These are phyloP conservation scores for Skeletonema menzelii DNA, from an alignment of 108 stramenopile species.

Conservation along the genomic window DNA sequence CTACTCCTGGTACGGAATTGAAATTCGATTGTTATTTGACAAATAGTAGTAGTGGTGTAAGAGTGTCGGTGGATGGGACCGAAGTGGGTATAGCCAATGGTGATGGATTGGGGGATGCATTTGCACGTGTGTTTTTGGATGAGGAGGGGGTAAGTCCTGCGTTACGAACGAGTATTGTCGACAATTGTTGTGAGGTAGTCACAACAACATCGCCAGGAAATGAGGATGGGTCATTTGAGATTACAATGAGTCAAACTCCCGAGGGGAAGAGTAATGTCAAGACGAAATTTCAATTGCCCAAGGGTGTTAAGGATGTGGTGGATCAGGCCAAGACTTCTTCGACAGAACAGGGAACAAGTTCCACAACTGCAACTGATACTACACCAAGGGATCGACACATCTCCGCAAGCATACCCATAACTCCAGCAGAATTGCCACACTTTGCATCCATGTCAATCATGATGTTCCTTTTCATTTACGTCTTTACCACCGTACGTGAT, in stretches of 20 bases:
- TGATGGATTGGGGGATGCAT: conserved; percentile 55
- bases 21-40: conserved; percentile 73
- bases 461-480: conserved; percentile 85
- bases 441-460: conserved; percentile 63
- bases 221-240: neutral
- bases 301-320: neutral
- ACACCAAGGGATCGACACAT: conserved; percentile 4
- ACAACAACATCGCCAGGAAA: neutral
- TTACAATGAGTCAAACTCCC: neutral
- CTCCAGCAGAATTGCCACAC: conserved; percentile 38
- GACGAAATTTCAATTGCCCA: neutral
- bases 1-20: conserved; percentile 70
- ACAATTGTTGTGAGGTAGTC: conserved; percentile 57
- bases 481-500: conserved; percentile 77
- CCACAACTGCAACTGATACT: neutral
- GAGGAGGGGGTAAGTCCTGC: conserved; percentile 75
- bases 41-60: conserved; percentile 15
- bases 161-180: conserved; percentile 58
- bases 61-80: conserved; percentile 73
- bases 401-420: conserved; percentile 35
- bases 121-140: conserved; percentile 83
- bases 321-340: neutral
- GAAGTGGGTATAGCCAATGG: conserved; percentile 57
- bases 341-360: neutral
- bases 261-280: neutral